Conservation (phyloP, 2,329 filamentous ascomycete species). For the Remersonia thermophila region DNA sequence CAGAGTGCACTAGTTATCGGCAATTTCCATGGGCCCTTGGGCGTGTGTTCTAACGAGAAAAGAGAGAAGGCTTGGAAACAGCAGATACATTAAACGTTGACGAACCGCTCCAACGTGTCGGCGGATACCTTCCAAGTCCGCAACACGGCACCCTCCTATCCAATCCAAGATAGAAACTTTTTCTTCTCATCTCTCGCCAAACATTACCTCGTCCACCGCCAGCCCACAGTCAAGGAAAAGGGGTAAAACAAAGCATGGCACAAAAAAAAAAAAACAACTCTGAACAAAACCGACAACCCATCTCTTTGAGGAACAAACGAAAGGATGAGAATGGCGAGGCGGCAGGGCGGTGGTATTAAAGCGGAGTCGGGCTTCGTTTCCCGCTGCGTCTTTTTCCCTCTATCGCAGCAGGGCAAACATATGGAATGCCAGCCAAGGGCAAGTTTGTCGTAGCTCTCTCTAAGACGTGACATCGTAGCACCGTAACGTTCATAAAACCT, state of each 20-base stretch:
- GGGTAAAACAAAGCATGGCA: no score
- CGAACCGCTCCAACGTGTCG: neutral
- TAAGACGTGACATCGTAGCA: conserved; percentile 21
- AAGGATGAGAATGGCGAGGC: neutral
- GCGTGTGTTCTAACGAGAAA: no score
- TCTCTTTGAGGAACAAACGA: neutral
- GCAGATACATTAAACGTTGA: conserved; percentile 8
- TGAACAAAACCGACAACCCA: neutral
- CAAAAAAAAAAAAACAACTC: no score
- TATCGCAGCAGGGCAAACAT: neutral
- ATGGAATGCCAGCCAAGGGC: conserved; percentile 7
- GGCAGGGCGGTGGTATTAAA: conserved; percentile 7
- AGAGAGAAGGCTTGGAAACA: no score
- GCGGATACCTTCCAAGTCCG: conserved; percentile 1
- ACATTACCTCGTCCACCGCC: neutral
- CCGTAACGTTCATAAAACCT: conserved; percentile 20
- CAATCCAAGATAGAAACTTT: conserved; percentile 7
- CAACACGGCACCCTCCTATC: conserved; percentile 3
- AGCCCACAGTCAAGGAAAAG: no score
- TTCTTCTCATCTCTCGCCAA: conserved; percentile 2
- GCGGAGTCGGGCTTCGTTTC: conserved; percentile 3
- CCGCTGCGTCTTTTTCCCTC: conserved; percentile 7
- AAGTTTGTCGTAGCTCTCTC: conserved; percentile 18
- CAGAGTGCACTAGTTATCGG: no score
- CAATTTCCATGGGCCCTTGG: no score